A percentile compares a stretch with the other conserved stretches of the same genome.
These are phyloP conservation scores for Paraurostyla sp. DNA, from an alignment of 73 alveolate genomes.

Conservation along the genomic window DNA sequence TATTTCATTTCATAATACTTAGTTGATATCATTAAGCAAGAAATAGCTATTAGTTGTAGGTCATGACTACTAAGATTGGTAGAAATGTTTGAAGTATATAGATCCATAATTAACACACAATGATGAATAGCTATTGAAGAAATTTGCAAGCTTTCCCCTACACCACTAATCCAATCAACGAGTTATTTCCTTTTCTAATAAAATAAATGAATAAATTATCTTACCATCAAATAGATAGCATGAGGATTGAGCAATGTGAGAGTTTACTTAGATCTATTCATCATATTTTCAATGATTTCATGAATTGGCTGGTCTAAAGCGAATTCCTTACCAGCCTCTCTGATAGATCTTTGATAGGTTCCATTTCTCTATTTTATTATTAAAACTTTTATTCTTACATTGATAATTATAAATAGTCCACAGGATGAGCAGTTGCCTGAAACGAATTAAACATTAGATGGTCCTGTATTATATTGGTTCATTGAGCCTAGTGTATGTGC, in stretches of 20 bases:
- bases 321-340: conserved; percentile 28
- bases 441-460: no score
- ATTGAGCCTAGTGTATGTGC: no score
- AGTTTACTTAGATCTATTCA: neutral
- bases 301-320: neutral
- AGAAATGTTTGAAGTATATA: neutral
- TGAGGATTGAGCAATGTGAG: neutral
- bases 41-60: conserved; percentile 17
- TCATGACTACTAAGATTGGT: neutral
- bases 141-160: conserved; percentile 34
- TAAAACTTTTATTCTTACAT: neutral
- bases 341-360: neutral
- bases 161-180: conserved; percentile 53
- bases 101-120: conserved; percentile 40
- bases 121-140: conserved; percentile 34
- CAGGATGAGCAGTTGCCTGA: conserved; percentile 12
- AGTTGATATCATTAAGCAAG: conserved; percentile 43
- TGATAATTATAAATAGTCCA: conserved; percentile 10
- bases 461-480: no score
- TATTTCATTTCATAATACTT: conserved; percentile 38
- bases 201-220: neutral
- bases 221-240: neutral
- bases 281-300: neutral
- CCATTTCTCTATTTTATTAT: neutral
- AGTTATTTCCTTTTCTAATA: conserved; percentile 29